Evolutionary conservation across 768 basidiomycete species (phyloP), one percentile per base, ranked within the genome.

Genomic region (Termitomyces sp.): DNA sequence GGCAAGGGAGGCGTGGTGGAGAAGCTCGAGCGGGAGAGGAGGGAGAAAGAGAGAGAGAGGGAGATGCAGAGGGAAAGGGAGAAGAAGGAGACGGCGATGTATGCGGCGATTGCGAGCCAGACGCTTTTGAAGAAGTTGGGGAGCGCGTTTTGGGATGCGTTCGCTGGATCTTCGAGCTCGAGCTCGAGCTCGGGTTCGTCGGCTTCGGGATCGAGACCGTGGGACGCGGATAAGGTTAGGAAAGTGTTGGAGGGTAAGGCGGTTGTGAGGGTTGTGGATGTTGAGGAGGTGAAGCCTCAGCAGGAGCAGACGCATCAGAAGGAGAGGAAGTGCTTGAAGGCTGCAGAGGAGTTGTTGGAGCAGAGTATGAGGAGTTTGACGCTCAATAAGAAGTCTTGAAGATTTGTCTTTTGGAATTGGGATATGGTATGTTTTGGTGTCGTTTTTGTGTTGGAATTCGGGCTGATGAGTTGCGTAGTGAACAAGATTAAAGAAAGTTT

Each of bases 81-180:
- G 56, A 71, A 71, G 60, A 71, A 72, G 59, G 74, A 80, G 49
- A 74, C 80, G 14, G 84, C 83, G 7, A 75, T 86, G 65, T 75
- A 86, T 18, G 92, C 91, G 12, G 81, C 83, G n/a, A 76, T 92
- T 61, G 92, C 91, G 9, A 83, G 84, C 46, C 87, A 92, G 73
- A 94, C 93, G 0, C 73, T 95, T 32, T 62, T 90, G 52, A 74
- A 76, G 66, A 86, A 85, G 66, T 78, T 95, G 33, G 86, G 89
- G 5, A 69, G 76, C 22, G 90, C 92, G 44, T 94, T 95, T 74
- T 91, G 92, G 89, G 91, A 93, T 61, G 93, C 93, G 16, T 95
- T 95, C 72, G 80, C 86, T n/a, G 87, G 86, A 0, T 57, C 70
- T 4, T 66, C 72, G 18, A 55, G 68, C 4, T 59, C 71, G 30